phyloP scores from a whole-genome alignment of 768 basidiomycete genomes.

The Macrolepiota dolichaula region DNA sequence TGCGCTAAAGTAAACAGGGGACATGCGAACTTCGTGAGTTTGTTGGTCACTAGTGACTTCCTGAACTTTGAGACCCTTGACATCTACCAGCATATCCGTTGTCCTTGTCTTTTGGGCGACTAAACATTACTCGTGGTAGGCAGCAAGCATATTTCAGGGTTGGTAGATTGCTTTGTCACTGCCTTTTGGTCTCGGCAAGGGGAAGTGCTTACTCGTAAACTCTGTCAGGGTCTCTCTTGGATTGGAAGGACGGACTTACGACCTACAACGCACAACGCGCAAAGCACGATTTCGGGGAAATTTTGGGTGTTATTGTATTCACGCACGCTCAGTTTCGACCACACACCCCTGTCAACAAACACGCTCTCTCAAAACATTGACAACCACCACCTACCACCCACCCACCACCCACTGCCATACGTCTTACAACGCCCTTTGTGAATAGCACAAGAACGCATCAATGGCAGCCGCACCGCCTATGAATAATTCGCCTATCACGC shows the following conservation, averaged over 20 bases:
- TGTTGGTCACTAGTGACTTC: background rate
- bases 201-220: background rate
- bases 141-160: background rate
- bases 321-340: background rate
- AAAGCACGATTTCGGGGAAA: background rate
- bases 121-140: conserved; percentile 4
- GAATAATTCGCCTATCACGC: conserved; percentile 52
- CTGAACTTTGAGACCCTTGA: background rate
- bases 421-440: too few relatives aligned
- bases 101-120: background rate
- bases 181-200: background rate
- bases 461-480: conserved; percentile 16
- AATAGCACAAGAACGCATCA: background rate
- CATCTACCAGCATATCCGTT: background rate
- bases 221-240: background rate
- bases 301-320: background rate
- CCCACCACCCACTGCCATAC: too few relatives aligned
- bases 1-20: conserved; percentile 8
- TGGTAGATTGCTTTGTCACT: background rate
- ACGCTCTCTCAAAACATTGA: background rate
- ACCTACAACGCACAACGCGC: background rate
- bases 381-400: too few relatives aligned
- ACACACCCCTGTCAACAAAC: too few relatives aligned
- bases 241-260: background rate
- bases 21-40: background rate